These are phyloP conservation scores for Urochloa ruziziensis DNA, from an alignment of 176 grass and related monocot genomes.

Conservation along the genomic window DNA sequence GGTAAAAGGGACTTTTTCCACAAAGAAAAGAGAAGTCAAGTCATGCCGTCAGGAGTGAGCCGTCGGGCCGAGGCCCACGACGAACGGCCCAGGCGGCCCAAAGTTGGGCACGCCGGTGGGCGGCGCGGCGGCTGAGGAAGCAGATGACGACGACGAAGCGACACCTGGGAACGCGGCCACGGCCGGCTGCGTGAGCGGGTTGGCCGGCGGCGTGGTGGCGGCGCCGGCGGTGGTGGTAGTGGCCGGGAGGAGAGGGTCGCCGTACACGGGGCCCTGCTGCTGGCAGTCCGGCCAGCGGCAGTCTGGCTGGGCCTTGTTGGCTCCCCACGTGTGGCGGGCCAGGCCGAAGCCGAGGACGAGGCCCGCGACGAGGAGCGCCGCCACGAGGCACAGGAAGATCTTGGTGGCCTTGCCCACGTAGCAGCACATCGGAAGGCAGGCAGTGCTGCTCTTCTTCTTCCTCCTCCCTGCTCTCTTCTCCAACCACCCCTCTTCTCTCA, in stretches of 20 bases:
- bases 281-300: constrained; percentile 62
- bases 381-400: constrained; percentile 76
- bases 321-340: constrained; percentile 45
- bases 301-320: constrained; percentile 32
- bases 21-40: too few relatives aligned
- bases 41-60: constrained; percentile 39
- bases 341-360: constrained; percentile 70
- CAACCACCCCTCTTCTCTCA: background rate
- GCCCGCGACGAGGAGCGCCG: constrained; percentile 48
- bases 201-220: constrained; percentile 20
- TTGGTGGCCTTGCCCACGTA: constrained; percentile 95
- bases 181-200: constrained; percentile 32
- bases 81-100: constrained; percentile 38
- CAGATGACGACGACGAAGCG: background rate
- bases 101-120: constrained; percentile 22
- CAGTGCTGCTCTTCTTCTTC: background rate
- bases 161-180: background rate
- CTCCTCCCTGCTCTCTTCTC: background rate
- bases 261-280: constrained; percentile 20
- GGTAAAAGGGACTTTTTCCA: too few relatives aligned
- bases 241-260: constrained; percentile 62
- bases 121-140: background rate
- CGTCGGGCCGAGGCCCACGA: constrained; percentile 22
- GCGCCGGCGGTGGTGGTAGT: background rate
- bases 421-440: constrained; percentile 43